phyloP scores from a whole-genome alignment of 805 yeast species.

The Candida sphagnicola region DNA sequence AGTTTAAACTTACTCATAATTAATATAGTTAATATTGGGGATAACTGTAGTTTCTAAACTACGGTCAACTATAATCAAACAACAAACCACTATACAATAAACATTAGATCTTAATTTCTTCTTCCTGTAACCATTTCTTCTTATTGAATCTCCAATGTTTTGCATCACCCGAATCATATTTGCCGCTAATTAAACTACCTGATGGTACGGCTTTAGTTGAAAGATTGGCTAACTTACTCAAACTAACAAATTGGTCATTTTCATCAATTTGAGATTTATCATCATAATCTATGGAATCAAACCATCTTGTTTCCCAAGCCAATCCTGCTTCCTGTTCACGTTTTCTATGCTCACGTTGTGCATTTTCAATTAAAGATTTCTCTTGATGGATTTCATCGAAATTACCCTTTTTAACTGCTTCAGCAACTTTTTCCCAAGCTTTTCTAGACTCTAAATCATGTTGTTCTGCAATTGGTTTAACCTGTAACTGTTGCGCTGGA shows the following conservation, averaged over 20 bases:
- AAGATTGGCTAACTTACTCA: slow-evolving; percentile 46
- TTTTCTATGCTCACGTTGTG: slow-evolving; percentile 78
- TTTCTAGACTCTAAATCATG: slow-evolving; percentile 75
- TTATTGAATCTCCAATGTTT: slow-evolving; percentile 71
- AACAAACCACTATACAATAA: background rate
- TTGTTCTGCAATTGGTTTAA: slow-evolving; percentile 82
- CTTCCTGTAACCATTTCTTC: slow-evolving; percentile 53
- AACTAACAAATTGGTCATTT: slow-evolving; percentile 29
- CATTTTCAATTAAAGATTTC: slow-evolving; percentile 76
- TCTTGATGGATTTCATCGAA: slow-evolving; percentile 70
- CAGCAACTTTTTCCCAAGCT: slow-evolving; percentile 90
- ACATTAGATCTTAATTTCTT: slow-evolving; percentile 46
- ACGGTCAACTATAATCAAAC: background rate
- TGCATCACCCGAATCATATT: slow-evolving; percentile 47
- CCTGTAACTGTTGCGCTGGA: slow-evolving; percentile 54
- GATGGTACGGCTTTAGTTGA: slow-evolving; percentile 66
- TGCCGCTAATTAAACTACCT: slow-evolving; percentile 54
- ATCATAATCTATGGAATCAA: slow-evolving; percentile 40
- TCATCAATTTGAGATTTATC: slow-evolving; percentile 3
- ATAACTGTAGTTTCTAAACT: no score
- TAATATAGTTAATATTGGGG: no score
- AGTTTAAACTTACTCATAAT: no score
- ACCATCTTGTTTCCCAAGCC: slow-evolving; percentile 83
- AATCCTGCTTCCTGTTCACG: slow-evolving; percentile 61
- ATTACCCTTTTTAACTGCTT: slow-evolving; percentile 73